A percentile compares a stretch with the other conserved stretches of the same genome.
Conservation (phyloP, 257 asterid species). For the Henckelia pumila region DNA sequence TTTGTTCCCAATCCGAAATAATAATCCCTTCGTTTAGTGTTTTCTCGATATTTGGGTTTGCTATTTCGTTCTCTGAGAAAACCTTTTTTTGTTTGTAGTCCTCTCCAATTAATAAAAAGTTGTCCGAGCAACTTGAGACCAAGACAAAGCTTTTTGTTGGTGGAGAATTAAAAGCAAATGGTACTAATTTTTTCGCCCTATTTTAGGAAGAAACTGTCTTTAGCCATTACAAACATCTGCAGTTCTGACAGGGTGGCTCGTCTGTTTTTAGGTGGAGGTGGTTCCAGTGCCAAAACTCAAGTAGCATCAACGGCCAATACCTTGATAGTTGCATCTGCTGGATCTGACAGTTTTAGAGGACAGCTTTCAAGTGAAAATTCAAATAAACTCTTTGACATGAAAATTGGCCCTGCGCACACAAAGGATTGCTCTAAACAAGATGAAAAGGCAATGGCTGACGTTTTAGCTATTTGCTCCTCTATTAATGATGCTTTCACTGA, state of each 20-base stretch:
- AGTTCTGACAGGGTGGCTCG: slow-evolving; percentile 4
- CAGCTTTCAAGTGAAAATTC: slow-evolving; percentile 14
- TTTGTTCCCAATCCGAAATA: neutral
- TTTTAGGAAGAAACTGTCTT: neutral
- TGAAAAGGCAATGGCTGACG: neutral
- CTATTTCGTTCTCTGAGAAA: slow-evolving; percentile 10
- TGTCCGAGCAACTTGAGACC: neutral
- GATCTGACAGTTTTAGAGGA: slow-evolving; percentile 5
- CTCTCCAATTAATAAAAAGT: slow-evolving; percentile 17
- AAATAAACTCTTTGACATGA: neutral
- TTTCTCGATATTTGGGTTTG: neutral
- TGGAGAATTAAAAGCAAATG: slow-evolving; percentile 23
- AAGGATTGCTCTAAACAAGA: slow-evolving; percentile 21
- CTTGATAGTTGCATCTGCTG: neutral
- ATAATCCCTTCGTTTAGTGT: neutral
- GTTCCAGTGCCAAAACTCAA: neutral
- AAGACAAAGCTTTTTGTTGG: slow-evolving; percentile 18
- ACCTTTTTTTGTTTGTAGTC: slow-evolving; percentile 23
- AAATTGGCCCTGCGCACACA: neutral
- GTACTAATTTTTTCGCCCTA: neutral
- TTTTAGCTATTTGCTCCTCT: slow-evolving; percentile 3
- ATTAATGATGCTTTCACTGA: slow-evolving; percentile 11
- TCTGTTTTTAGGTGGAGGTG: slow-evolving; percentile 26
- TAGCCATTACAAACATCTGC: neutral
- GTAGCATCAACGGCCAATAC: slow-evolving; percentile 24